Conservation (phyloP, 371 early-diverging fungal genomes). For the Actinomortierella ambigua region DNA sequence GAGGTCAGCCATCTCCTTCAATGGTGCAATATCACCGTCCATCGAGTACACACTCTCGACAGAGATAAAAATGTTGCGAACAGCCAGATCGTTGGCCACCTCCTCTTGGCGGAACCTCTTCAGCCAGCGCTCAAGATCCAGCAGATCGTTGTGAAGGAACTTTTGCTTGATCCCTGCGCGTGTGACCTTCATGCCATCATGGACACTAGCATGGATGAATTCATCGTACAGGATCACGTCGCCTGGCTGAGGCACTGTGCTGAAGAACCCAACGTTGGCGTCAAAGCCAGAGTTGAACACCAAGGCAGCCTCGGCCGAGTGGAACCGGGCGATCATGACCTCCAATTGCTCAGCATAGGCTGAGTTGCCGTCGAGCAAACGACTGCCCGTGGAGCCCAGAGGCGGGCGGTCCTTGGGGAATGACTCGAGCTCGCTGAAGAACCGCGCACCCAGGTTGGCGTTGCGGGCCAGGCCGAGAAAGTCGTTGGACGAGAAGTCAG, state of each 20-base stretch:
- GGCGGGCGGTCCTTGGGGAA: conserved; percentile 46
- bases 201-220: conserved; percentile 81
- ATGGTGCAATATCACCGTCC: conserved; percentile 84
- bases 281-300: conserved; percentile 87
- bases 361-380: conserved; percentile 80
- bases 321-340: conserved; percentile 62
- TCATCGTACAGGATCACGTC: conserved; percentile 77
- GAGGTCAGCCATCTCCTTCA: conserved; percentile 62
- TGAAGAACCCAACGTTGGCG: conserved; percentile 77
- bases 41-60: conserved; percentile 84
- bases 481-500: conserved; percentile 85
- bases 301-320: conserved; percentile 65
- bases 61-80: conserved; percentile 68
- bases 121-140: conserved; percentile 52
- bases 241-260: conserved; percentile 67
- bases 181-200: conserved; percentile 76
- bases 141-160: conserved; percentile 72
- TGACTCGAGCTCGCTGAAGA: conserved; percentile 50
- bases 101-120: conserved; percentile 29
- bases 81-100: conserved; percentile 3
- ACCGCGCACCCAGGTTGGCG: conserved; percentile 47
- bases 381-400: conserved; percentile 80
- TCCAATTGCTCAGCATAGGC: conserved; percentile 66
- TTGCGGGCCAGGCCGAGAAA: conserved; percentile 75
- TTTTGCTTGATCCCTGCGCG: conserved; percentile 54